phyloP scores from a whole-genome alignment of 257 asterid species.

The Nicotiana otophora region DNA sequence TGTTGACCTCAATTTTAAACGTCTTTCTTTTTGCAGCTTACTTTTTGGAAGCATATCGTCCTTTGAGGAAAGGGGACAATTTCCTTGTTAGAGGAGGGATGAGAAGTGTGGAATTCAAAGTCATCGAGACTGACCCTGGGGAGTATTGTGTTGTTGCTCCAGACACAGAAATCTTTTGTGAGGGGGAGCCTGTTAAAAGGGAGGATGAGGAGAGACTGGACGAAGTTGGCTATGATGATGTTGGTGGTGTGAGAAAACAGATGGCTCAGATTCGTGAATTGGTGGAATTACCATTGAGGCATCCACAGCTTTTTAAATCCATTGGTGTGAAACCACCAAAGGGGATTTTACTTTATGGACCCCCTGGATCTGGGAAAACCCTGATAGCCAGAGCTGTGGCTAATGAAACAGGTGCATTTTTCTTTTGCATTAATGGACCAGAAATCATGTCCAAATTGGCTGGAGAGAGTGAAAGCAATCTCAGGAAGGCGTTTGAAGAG shows the following conservation, averaged over 20 bases:
- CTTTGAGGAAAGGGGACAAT: constrained; percentile 55
- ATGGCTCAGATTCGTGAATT: constrained; percentile 77
- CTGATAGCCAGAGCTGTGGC: constrained; percentile 60
- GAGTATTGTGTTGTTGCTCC: constrained; percentile 75
- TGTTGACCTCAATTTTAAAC: background rate
- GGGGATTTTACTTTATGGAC: constrained; percentile 57
- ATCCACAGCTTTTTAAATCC: constrained; percentile 66
- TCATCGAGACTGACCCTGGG: constrained; percentile 61
- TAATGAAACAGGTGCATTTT: constrained; percentile 58
- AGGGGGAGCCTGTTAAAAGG: constrained; percentile 62
- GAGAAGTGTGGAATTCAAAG: constrained; percentile 66
- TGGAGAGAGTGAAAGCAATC: constrained; percentile 63
- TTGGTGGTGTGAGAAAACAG: constrained; percentile 73
- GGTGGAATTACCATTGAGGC: constrained; percentile 66
- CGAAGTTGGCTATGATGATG: constrained; percentile 69
- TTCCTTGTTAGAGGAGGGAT: constrained; percentile 70
- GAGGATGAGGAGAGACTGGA: constrained; percentile 65
- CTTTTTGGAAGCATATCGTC: constrained; percentile 66
- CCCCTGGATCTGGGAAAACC: constrained; percentile 60
- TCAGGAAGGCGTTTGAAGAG: constrained; percentile 63
- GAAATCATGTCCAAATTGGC: constrained; percentile 63
- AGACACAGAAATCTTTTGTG: constrained; percentile 65
- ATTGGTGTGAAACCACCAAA: constrained; percentile 72
- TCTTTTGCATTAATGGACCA: constrained; percentile 56
- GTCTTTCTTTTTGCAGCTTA: constrained; percentile 35